Conservation (phyloP, 306 rosid genomes). For the Erythrophleum fordii region DNA sequence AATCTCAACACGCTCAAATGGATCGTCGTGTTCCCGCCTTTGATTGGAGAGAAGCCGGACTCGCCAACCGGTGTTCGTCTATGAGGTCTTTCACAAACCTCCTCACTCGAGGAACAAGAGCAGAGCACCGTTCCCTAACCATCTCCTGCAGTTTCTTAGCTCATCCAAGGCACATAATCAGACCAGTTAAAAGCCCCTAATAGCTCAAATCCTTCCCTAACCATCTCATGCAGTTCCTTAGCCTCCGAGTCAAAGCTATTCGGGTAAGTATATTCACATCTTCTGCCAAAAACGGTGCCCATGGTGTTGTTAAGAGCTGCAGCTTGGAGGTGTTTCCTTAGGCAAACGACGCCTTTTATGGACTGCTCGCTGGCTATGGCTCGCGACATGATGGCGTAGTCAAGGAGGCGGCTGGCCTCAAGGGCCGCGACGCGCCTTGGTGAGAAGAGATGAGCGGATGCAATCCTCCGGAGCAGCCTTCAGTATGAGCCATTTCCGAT, state of each 20-base stretch:
- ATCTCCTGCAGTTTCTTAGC: conserved; percentile 48
- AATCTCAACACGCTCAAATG: too few species aligned
- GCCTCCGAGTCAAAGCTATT: conserved; percentile 5
- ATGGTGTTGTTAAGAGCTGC: conserved; percentile 52
- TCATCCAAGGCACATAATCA: conserved; percentile 54
- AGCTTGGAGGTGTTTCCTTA: conserved; percentile 52
- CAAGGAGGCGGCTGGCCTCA: conserved; percentile 37
- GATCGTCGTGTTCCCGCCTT: too few species aligned
- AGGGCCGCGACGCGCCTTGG: conserved; percentile 43
- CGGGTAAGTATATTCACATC: background rate
- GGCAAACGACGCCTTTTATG: conserved; percentile 28
- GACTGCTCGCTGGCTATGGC: conserved; percentile 36
- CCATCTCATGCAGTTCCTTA: conserved; percentile 47
- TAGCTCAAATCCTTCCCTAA: conserved; percentile 58
- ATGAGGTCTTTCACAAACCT: conserved; percentile 44
- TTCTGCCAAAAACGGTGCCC: conserved; percentile 55
- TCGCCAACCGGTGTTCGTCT: conserved; percentile 47
- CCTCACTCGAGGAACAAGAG: conserved; percentile 51
- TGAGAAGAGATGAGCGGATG: conserved; percentile 50
- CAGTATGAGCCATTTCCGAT: conserved; percentile 55
- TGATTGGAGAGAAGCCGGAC: too few species aligned
- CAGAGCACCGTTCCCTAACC: conserved; percentile 37
- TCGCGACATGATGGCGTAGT: conserved; percentile 41
- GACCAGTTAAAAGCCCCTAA: conserved; percentile 59
- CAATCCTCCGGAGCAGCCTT: conserved; percentile 47